Evolutionary conservation across 192 early-diverging fungal genomes (phyloP).

Genomic region (Linnemannia exigua): DNA sequence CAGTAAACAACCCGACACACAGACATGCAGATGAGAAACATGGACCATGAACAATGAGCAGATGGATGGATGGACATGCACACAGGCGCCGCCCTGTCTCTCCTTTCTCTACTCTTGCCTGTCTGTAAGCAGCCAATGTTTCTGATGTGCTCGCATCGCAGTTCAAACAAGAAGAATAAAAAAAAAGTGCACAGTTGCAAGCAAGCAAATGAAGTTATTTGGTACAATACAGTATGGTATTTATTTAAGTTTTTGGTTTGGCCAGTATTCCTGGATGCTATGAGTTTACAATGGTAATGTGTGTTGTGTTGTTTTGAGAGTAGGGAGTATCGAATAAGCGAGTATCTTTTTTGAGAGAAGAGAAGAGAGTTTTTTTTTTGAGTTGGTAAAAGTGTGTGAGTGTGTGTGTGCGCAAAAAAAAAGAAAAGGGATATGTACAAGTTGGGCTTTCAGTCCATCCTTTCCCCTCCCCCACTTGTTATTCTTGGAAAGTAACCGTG

Average conservation of each 20-base stretch:
- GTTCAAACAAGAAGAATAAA: too few relatives aligned
- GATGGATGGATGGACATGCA: not conserved
- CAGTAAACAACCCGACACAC: not conserved
- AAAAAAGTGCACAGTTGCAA: too few relatives aligned
- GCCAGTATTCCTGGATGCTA: conserved; percentile 3
- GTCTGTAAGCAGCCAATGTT: too few relatives aligned
- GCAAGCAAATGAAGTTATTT: too few relatives aligned
- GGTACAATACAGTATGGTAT: too few relatives aligned
- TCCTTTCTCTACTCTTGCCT: not conserved
- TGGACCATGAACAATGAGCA: not conserved
- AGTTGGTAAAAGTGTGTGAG: not conserved
- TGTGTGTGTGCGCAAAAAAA: not conserved
- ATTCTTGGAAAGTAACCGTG: not conserved
- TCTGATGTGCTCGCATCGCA: too few relatives aligned
- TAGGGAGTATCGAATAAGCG: conserved; percentile 8
- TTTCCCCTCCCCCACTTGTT: conserved; percentile 1
- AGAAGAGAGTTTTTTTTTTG: not conserved
- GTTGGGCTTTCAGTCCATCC: not conserved
- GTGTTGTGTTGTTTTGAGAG: not conserved
- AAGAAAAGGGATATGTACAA: not conserved
- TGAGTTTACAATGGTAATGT: not conserved
- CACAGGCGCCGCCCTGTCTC: not conserved
- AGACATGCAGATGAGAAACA: not conserved
- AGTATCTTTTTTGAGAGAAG: not conserved
- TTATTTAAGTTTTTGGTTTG: too few relatives aligned